Percentiles rank a stretch among this genome's conserved stretches.
These are phyloP conservation scores for Coemansia sp. DNA, from an alignment of 192 early-diverging fungal genomes.

Conservation along the genomic window DNA sequence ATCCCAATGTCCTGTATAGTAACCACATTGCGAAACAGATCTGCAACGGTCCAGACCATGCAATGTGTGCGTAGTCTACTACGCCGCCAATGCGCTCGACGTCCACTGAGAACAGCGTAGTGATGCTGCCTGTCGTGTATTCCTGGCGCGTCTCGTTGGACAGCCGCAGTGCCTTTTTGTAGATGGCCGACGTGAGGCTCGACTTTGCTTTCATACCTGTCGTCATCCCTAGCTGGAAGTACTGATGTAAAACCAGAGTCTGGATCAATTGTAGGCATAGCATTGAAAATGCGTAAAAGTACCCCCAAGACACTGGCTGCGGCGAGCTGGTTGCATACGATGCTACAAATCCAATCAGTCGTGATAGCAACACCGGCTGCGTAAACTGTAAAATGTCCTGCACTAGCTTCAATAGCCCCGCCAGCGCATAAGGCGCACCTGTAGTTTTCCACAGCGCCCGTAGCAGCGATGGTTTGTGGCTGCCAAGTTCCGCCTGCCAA, in stretches of 20 bases:
- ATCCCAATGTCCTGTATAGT: slow-evolving; percentile 78
- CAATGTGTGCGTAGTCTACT: slow-evolving; percentile 68
- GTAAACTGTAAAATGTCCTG: slow-evolving; percentile 77
- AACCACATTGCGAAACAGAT: slow-evolving; percentile 72
- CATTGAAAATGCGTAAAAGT: slow-evolving; percentile 80
- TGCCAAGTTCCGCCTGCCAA: slow-evolving; percentile 71
- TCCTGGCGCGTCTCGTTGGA: slow-evolving; percentile 75
- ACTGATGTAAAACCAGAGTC: slow-evolving; percentile 82
- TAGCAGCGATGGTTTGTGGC: slow-evolving; percentile 64
- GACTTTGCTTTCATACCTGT: slow-evolving; percentile 70
- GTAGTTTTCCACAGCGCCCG: slow-evolving; percentile 62
- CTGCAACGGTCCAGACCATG: slow-evolving; percentile 77
- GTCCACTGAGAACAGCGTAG: slow-evolving; percentile 68
- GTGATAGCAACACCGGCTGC: slow-evolving; percentile 75
- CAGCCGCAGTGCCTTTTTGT: slow-evolving; percentile 78
- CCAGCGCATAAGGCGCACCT: slow-evolving; percentile 67
- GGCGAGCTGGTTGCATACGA: slow-evolving; percentile 38
- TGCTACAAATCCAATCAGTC: slow-evolving; percentile 65
- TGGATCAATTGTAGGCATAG: slow-evolving; percentile 70
- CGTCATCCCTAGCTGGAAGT: slow-evolving; percentile 68
- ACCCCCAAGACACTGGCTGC: slow-evolving; percentile 71
- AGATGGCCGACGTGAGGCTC: slow-evolving; percentile 77
- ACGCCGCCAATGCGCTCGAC: slow-evolving; percentile 63
- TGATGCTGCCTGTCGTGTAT: slow-evolving; percentile 79
- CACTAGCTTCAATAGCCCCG: slow-evolving; percentile 72